These are phyloP conservation scores for Coprinopsis sp. DNA, from an alignment of 768 basidiomycete genomes.

Conservation along the genomic window DNA sequence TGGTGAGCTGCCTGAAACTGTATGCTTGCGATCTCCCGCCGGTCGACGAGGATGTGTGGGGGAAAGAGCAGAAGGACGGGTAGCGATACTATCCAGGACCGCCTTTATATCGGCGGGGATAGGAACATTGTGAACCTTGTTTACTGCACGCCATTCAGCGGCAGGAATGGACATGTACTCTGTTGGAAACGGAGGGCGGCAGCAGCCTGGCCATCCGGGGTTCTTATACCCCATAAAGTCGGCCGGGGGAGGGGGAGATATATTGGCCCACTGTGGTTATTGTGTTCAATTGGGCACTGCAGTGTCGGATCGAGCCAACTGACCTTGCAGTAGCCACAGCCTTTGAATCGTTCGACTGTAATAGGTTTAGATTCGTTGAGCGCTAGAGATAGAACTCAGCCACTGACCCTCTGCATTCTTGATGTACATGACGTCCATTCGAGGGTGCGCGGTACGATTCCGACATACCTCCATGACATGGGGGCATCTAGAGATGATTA, in stretches of 20 bases:
- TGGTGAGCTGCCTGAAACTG: conserved; percentile 36
- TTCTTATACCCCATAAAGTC: conserved; percentile 59
- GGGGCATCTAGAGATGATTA: conserved; percentile 53
- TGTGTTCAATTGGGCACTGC: conserved; percentile 20
- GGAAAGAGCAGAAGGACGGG: conserved; percentile 22
- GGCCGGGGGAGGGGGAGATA: conserved; percentile 45
- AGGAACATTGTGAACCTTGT: conserved; percentile 65
- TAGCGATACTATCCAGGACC: conserved; percentile 52
- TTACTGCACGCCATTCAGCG: conserved; percentile 80
- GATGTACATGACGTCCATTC: conserved; percentile 71
- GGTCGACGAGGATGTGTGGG: conserved; percentile 19
- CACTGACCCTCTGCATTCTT: conserved; percentile 82
- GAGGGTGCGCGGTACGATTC: conserved; percentile 69
- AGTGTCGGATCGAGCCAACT: conserved; percentile 17
- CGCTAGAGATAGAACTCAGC: conserved; percentile 7
- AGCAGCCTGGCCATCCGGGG: conserved; percentile 86
- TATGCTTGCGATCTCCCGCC: conserved; percentile 40
- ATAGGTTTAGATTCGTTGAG: conserved; percentile 2
- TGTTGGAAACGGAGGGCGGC: conserved; percentile 59
- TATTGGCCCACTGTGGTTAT: conserved; percentile 61
- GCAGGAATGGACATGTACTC: conserved; percentile 63
- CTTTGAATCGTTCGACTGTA: conserved; percentile 74
- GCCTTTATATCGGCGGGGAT: conserved; percentile 71
- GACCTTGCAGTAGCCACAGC: conserved; percentile 91
- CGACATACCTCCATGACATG: conserved; percentile 72